Evolutionary conservation across 352 stramenopile species (phyloP).

Genomic region (Globisporangium orthogonon): DNA sequence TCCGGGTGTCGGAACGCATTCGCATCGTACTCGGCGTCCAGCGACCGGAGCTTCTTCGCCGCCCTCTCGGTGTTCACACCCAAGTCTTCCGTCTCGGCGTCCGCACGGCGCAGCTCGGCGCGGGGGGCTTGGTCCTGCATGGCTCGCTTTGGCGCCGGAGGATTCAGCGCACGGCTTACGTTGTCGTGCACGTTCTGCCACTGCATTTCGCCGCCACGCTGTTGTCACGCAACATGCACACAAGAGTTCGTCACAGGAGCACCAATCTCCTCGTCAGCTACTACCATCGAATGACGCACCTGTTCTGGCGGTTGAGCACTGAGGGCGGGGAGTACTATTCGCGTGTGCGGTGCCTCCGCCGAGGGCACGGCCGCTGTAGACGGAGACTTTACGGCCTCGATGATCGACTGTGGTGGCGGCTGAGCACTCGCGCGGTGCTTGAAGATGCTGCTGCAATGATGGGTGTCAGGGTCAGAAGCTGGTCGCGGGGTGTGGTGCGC

Average conservation of each 20-base stretch:
- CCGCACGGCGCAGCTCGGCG: slow-evolving; percentile 3
- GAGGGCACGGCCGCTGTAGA: background rate
- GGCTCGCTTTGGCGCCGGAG: slow-evolving; percentile 1
- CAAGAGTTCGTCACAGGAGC: background rate
- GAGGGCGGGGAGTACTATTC: background rate
- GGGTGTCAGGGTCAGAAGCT: slow-evolving; percentile 5
- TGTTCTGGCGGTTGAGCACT: background rate
- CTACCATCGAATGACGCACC: background rate
- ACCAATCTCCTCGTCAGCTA: background rate
- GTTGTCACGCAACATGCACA: background rate
- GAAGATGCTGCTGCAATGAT: slow-evolving; percentile 9
- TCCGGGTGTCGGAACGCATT: slow-evolving; percentile 35
- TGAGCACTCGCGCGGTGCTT: slow-evolving; percentile 5
- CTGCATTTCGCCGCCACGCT: slow-evolving; percentile 29
- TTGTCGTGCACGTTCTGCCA: slow-evolving; percentile 75
- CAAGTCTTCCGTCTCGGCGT: slow-evolving; percentile 45
- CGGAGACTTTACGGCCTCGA: background rate
- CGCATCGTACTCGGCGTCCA: slow-evolving; percentile 69
- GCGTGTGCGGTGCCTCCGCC: background rate
- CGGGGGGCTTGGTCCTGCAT: slow-evolving; percentile 1
- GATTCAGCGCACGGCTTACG: slow-evolving; percentile 44
- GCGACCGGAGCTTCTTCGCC: slow-evolving; percentile 63
- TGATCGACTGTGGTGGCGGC: background rate
- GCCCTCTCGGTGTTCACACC: slow-evolving; percentile 55
- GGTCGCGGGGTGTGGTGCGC: slow-evolving; percentile 2